A percentile compares a stretch with the other conserved stretches of the same genome.
Evolutionary conservation across 2,329 filamentous ascomycete species (phyloP).

Genomic region (Dactylellina haptotyla): DNA sequence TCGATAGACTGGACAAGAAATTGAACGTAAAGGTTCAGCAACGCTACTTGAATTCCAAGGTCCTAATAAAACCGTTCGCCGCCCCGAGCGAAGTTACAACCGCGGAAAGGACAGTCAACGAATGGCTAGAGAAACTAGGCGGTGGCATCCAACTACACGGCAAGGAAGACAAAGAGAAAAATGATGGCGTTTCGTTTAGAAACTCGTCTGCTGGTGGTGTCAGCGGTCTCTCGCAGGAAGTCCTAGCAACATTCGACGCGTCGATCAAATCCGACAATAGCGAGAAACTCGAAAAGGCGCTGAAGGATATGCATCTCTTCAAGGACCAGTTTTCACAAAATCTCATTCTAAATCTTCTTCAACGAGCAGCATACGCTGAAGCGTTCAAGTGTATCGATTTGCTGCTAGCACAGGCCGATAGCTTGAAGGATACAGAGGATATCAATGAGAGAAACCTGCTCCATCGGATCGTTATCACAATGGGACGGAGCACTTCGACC

Average conservation of each 20-base stretch:
- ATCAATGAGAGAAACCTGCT: conserved; percentile 94
- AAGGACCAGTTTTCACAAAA: conserved; percentile 66
- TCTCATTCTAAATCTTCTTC: conserved; percentile 80
- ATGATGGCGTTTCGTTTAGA: conserved; percentile 32
- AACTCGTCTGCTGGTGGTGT: conserved; percentile 68
- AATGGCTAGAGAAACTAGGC: conserved; percentile 85
- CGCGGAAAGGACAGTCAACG: conserved; percentile 78
- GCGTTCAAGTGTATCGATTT: conserved; percentile 76
- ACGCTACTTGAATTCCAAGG: conserved; percentile 87
- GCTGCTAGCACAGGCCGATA: conserved; percentile 74
- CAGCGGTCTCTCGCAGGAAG: conserved; percentile 74
- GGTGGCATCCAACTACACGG: conserved; percentile 67
- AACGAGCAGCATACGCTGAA: conserved; percentile 77
- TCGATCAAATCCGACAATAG: conserved; percentile 68
- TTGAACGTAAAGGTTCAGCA: conserved; percentile 79
- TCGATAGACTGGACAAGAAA: conserved; percentile 80
- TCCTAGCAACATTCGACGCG: conserved; percentile 75
- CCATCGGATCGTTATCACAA: conserved; percentile 89
- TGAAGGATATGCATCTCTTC: conserved; percentile 67
- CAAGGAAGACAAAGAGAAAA: conserved; percentile 68
- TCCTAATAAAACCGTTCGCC: conserved; percentile 87
- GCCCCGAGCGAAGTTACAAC: conserved; percentile 72
- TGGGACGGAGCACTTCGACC: conserved; percentile 77
- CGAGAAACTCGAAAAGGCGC: conserved; percentile 64
- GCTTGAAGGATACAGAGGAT: conserved; percentile 85